Conservation (phyloP, 208 protist genomes). For the Leishmania turanica region DNA sequence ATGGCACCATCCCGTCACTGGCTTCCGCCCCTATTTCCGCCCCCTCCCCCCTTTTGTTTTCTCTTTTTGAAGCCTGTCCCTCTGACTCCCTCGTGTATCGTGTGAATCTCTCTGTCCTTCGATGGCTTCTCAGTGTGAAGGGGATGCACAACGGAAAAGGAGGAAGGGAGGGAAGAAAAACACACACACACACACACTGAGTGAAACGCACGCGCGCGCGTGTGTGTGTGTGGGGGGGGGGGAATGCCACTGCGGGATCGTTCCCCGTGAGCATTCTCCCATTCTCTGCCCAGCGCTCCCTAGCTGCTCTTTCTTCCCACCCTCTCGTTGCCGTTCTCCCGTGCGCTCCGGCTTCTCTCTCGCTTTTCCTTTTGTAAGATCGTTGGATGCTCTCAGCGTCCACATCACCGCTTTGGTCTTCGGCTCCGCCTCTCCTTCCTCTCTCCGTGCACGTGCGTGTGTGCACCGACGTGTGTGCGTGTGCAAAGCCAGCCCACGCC, state of each 20-base stretch:
- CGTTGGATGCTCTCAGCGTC: not conserved
- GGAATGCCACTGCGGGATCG: not conserved
- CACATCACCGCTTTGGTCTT: not conserved
- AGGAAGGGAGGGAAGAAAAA: too few relatives aligned
- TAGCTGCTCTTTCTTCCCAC: too few relatives aligned
- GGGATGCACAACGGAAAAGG: too few relatives aligned
- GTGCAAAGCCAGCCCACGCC: not conserved
- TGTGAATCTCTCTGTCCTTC: not conserved
- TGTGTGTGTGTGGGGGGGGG: not conserved
- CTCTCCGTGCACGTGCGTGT: not conserved
- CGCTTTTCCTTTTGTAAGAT: not conserved
- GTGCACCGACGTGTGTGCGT: too few relatives aligned
- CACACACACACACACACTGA: not conserved
- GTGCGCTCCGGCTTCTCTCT: too few relatives aligned
- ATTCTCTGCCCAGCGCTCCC: not conserved
- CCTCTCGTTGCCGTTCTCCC: too few relatives aligned
- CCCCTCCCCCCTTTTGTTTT: not conserved
- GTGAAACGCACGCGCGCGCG: not conserved
- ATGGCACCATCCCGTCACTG: not conserved
- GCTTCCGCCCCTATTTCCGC: not conserved
- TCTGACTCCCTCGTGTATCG: not conserved
- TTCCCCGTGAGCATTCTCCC: not conserved
- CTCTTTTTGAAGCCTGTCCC: not conserved
- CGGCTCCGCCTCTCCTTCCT: not conserved
- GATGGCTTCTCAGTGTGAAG: slow-evolving; percentile 3